Evolutionary conservation across 2,329 filamentous ascomycete species (phyloP), one percentile per base, ranked within the genome.

Genomic region (Aspergillus terreus): DNA sequence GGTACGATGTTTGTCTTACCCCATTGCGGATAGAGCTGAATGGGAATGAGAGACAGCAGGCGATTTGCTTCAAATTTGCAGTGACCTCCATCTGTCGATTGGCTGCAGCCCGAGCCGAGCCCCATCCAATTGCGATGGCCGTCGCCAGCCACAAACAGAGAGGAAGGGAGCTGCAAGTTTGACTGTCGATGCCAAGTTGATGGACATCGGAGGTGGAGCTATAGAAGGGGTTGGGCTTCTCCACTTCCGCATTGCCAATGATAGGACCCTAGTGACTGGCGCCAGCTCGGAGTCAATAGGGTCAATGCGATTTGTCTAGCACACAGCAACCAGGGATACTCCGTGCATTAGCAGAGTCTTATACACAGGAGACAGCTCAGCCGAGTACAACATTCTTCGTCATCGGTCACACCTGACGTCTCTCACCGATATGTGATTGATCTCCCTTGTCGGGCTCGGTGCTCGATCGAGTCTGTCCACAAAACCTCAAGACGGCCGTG

Each of bases 71-170:
- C 32, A n/a, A 30, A 27, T 17, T 35, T 30, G 32, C 21, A 41
- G 33, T 17, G 19, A 25, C 15, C 21, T 15, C 40, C 15, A 23
- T 25, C 25, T 46, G 32, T 46, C 35, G 32, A 33, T 36, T 44
- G 43, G 36, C 40, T n/a, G 33, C 25, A 25, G 36, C n/a, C 11
- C 12, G 17, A 50, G 49, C 46, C 49, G 47, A 51, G 50, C 46
- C 42, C 40, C 44, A 23, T 46, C 44, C 42, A 52, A n/a, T 32
- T 44, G 43, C 50, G 45, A 49, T 46, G 41, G 36, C 25, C 42
- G 42, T 54, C 46, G 50, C 53, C 55, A 56, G 55, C 53, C 55
- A 56, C 53, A 48, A 48, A 30, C 36, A 43, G 25, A 47, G 30
- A 49, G 27, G 27, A 7, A 30, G 27, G 27, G 27, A 30, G 27